Evolutionary conservation across 1,284 basidiomycete genomes (phyloP).

Genomic region (Ceratobasidium sp.): DNA sequence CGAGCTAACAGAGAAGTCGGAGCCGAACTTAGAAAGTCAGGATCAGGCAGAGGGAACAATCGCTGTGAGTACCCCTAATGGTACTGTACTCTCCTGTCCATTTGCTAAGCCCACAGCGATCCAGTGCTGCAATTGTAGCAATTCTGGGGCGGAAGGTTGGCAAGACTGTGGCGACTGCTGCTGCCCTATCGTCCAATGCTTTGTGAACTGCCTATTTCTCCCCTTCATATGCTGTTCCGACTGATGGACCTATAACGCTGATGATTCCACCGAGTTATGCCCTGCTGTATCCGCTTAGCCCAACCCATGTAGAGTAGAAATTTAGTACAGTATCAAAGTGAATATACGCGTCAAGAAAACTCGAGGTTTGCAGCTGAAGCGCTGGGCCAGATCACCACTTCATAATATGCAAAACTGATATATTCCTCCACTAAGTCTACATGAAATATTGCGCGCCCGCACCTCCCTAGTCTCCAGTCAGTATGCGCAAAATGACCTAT

Average conservation of each 20-base stretch:
- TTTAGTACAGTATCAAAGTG: too few relatives aligned
- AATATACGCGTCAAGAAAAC: too few relatives aligned
- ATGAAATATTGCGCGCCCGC: conserved; percentile 33
- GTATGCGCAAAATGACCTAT: not conserved
- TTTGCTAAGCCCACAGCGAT: not conserved
- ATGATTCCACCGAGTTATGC: too few relatives aligned
- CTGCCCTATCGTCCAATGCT: not conserved
- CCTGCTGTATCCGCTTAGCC: too few relatives aligned
- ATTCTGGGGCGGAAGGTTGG: not conserved
- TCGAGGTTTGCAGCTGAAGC: not conserved
- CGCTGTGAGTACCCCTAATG: too few relatives aligned
- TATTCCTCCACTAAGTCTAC: conserved; percentile 1
- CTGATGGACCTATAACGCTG: too few relatives aligned
- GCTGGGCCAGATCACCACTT: not conserved
- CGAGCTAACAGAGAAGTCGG: too few relatives aligned
- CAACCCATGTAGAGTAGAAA: too few relatives aligned
- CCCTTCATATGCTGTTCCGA: not conserved
- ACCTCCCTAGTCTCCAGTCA: conserved; percentile 8
- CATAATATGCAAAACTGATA: not conserved
- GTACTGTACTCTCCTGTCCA: too few relatives aligned
- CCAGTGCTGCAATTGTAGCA: not conserved
- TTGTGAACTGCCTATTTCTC: not conserved
- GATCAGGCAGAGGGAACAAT: too few relatives aligned
- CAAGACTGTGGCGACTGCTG: not conserved
- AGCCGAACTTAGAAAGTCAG: too few relatives aligned